Evolutionary conservation across 2,329 filamentous ascomycete species (phyloP).

Genomic region (Blumeria hordei): DNA sequence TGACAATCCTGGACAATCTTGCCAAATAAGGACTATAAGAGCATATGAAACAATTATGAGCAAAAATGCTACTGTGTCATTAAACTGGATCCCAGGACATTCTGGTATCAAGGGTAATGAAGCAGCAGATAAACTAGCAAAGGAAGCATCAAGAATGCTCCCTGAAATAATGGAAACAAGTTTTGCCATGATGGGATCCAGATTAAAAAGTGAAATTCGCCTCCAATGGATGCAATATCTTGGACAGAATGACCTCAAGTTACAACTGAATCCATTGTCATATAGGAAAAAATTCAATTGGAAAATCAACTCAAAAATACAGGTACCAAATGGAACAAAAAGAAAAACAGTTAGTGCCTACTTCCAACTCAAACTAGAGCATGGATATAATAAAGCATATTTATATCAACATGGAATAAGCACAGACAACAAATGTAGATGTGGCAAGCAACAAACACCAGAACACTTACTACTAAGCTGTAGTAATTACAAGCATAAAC

Average conservation of each 20-base stretch:
- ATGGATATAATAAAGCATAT: not conserved
- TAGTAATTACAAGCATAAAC: not conserved
- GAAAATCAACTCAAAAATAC: not conserved
- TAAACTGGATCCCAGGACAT: not conserved
- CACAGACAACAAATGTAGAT: not conserved
- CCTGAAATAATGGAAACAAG: not conserved
- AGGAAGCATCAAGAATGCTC: not conserved
- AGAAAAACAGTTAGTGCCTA: not conserved
- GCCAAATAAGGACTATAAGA: not conserved
- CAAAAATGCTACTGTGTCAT: not conserved
- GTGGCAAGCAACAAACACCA: not conserved
- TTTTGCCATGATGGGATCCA: not conserved
- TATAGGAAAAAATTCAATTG: not conserved
- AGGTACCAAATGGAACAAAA: not conserved
- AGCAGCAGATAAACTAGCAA: not conserved
- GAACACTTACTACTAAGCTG: not conserved
- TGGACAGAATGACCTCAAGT: too few species aligned
- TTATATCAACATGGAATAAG: not conserved
- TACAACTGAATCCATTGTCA: not conserved
- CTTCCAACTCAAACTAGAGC: not conserved
- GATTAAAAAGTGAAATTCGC: too few species aligned
- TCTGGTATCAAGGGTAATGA: not conserved
- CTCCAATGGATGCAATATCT: too few species aligned
- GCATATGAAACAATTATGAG: too few species aligned
- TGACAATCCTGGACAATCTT: not conserved